Evolutionary conservation across 1,284 basidiomycete species (phyloP).

Genomic region (Sanghuangporus weigelae): DNA sequence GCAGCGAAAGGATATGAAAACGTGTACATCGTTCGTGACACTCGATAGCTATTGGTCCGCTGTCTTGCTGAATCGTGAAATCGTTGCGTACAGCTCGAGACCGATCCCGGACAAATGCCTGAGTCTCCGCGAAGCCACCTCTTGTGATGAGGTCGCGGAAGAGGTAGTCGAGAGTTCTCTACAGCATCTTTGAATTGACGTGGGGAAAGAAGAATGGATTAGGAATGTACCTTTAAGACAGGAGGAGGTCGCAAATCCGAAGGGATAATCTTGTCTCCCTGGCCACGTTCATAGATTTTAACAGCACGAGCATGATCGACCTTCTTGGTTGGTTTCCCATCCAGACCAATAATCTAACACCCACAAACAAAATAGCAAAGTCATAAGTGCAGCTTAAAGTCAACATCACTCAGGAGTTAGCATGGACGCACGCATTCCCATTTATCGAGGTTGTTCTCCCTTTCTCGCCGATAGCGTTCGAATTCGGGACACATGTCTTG

Average conservation of each 20-base stretch:
- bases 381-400: conserved; percentile 34
- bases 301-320: conserved; percentile 87
- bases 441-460: conserved; percentile 83
- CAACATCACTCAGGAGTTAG: conserved; percentile 16
- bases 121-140: conserved; percentile 67
- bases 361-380: background rate
- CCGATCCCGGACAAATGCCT: conserved; percentile 88
- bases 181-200: conserved; percentile 14
- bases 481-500: conserved; percentile 92
- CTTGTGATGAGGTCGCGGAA: conserved; percentile 75
- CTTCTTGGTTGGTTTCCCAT: conserved; percentile 44
- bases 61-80: conserved; percentile 89
- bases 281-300: conserved; percentile 92
- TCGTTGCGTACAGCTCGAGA: conserved; percentile 90
- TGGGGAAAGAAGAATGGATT: background rate
- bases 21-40: conserved; percentile 92
- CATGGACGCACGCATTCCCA: conserved; percentile 72
- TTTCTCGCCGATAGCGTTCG: conserved; percentile 87
- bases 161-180: conserved; percentile 90
- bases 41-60: conserved; percentile 75
- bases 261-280: conserved; percentile 88
- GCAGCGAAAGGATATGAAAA: conserved; percentile 87
- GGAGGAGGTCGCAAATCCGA: conserved; percentile 88
- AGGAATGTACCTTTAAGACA: conserved; percentile 63
- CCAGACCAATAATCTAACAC: conserved; percentile 51